These are phyloP conservation scores for Tuber borchii DNA, from an alignment of 495 filamentous ascomycete species.

Conservation along the genomic window DNA sequence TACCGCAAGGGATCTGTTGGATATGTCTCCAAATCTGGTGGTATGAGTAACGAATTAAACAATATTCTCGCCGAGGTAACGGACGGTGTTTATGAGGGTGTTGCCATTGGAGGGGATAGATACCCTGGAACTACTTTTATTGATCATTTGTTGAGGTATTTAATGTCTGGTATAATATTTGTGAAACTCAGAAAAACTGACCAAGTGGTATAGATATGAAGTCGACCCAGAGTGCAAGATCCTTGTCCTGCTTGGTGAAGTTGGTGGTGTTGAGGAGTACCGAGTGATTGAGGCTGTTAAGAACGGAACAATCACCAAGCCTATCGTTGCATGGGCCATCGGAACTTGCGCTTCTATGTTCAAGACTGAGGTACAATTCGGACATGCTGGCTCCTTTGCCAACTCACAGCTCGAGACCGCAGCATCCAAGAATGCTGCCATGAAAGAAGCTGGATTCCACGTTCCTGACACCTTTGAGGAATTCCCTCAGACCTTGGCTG, in stretches of 20 bases:
- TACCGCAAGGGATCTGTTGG: constrained; percentile 98
- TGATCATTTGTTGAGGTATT: constrained; percentile 77
- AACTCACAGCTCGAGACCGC: constrained; percentile 99
- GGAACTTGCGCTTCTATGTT: constrained; percentile 99
- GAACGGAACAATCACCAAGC: constrained; percentile 88
- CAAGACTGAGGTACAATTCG: constrained; percentile 99
- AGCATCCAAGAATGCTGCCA: constrained; percentile 87
- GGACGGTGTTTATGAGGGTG: constrained; percentile 97
- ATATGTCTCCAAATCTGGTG: constrained; percentile 99
- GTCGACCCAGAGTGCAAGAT: constrained; percentile 95
- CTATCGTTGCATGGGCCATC: constrained; percentile 97
- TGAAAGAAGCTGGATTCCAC: constrained; percentile 88
- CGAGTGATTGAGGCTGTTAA: constrained; percentile 97
- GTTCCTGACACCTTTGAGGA: constrained; percentile 98
- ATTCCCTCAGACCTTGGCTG: constrained; percentile 64
- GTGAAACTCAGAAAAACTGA: constrained; percentile 8
- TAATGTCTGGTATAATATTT: not conserved
- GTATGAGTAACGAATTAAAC: constrained; percentile 99
- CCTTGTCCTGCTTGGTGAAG: constrained; percentile 89
- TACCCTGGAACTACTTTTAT: constrained; percentile 99
- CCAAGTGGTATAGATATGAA: constrained; percentile 56
- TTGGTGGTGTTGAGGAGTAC: constrained; percentile 99
- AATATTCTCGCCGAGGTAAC: constrained; percentile 95
- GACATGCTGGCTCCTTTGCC: constrained; percentile 95
- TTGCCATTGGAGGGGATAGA: constrained; percentile 97